Evolutionary conservation across 306 rosid genomes (phyloP).

Genomic region (Argentina anserina): DNA sequence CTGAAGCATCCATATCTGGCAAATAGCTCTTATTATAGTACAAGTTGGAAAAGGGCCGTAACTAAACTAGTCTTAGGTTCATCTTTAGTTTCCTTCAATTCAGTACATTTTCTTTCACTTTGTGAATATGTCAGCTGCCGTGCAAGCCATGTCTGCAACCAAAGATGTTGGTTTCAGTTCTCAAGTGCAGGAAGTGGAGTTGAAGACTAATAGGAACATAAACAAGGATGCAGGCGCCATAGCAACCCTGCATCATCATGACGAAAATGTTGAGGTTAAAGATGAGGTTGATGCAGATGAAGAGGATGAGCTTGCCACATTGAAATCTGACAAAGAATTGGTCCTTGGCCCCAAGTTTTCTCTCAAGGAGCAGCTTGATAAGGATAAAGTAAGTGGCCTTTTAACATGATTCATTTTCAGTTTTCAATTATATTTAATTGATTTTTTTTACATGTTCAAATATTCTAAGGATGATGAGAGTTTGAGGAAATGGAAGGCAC

Average conservation of each 20-base stretch:
- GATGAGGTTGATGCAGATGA: constrained; percentile 41
- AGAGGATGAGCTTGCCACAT: constrained; percentile 35
- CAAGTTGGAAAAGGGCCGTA: not conserved
- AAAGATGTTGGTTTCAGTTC: constrained; percentile 42
- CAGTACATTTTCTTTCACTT: not conserved
- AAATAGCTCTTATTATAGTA: not conserved
- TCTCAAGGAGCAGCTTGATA: constrained; percentile 90
- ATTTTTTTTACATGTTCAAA: not conserved
- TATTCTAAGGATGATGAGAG: constrained; percentile 69
- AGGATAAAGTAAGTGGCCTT: constrained; percentile 55
- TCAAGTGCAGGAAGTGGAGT: constrained; percentile 43
- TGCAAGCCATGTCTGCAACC: constrained; percentile 53
- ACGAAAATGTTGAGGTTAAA: constrained; percentile 12
- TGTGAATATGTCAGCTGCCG: constrained; percentile 55
- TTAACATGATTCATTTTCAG: not conserved
- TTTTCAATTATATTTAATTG: not conserved
- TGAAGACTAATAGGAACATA: constrained; percentile 33
- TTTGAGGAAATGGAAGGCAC: constrained; percentile 88
- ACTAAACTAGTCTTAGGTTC: not conserved
- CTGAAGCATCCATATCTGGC: constrained; percentile 6
- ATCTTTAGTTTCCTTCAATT: not conserved
- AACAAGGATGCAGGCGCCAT: constrained; percentile 27
- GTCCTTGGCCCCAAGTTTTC: constrained; percentile 78
- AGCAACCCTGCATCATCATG: constrained; percentile 14
- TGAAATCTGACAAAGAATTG: constrained; percentile 43